Percentiles rank a stretch among this genome's conserved stretches.
phyloP scores from a whole-genome alignment of 257 asterid species.

The Petrea volubilis region DNA sequence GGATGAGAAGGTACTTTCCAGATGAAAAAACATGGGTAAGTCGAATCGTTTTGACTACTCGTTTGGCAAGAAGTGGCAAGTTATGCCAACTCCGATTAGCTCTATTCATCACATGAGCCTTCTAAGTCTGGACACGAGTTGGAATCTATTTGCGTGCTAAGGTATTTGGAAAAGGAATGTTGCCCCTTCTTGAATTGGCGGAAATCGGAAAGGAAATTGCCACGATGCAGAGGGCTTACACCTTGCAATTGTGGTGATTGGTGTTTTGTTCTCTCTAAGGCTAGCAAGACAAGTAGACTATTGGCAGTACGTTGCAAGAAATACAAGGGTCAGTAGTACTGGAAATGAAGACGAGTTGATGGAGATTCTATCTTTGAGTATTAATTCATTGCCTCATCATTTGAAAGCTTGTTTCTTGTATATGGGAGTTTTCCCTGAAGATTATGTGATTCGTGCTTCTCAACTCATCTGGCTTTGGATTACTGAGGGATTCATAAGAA shows the following conservation, averaged over 20 bases:
- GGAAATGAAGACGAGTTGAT: neutral
- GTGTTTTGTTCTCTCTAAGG: constrained; percentile 11
- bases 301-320: constrained; percentile 20
- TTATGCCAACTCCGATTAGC: neutral
- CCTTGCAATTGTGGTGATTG: constrained; percentile 19
- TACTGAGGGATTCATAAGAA: neutral
- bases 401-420: too few relatives aligned
- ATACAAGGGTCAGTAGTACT: neutral
- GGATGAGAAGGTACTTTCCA: neutral
- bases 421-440: neutral
- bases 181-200: neutral
- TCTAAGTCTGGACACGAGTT: neutral
- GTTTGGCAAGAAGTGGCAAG: neutral
- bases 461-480: neutral
- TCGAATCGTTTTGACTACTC: neutral
- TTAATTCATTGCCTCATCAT: neutral
- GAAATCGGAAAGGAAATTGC: neutral
- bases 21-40: neutral
- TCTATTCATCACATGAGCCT: neutral
- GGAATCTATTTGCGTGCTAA: neutral
- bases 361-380: neutral
- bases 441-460: neutral
- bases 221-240: constrained; percentile 22
- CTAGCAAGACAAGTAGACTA: neutral
- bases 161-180: neutral